Evolutionary conservation across 257 asterid species (phyloP), one percentile per base, ranked within the genome.

Genomic region (Primulina huaijiensis): DNA sequence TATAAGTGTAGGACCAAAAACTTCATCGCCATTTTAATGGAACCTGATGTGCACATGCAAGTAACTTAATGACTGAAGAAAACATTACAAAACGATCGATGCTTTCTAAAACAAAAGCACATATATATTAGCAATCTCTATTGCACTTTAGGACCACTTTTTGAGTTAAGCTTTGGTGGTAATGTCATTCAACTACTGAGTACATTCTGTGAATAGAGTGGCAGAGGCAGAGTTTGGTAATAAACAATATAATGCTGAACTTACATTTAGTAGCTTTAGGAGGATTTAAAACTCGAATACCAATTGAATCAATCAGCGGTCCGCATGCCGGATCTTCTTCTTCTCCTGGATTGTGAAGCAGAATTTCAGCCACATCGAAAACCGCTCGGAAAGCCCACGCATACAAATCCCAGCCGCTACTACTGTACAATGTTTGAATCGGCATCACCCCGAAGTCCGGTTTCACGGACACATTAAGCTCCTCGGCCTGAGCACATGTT

Each of bases 291-390:
- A 87, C 80, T 8, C 89, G 88, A 68, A 93, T 82, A 2, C 96
- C 97, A 9, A 93, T 65, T 0, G 97, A 81, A 67, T 90, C 99
- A n/a, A 90, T 78, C 62, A 93, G 89, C 17, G 97, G 97, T 1
- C 99, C 97, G 29, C 99, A 93, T 16, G 99, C 97, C 0, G 97
- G 99, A 77, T 93, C 99, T 40, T 93, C 99, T 68, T 86, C 97
- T 1, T 72, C 88, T 3, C 99, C 99, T 1, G 97, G 97, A 59
- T 93, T 93, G 61, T 90, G 99, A 53, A 93, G 79, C 12, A 93
- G 65, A 60, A 93, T 76, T 59, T 86, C 95, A 4, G 82, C 85
- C 35, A 62, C 75, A 4, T 19, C 27, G 58, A 23, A 70, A 29
- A 46, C 43, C 1, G 97, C 79, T 62, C 82, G 78, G 70, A 89